These are phyloP conservation scores for Ophiognomonia clavigignenti-juglandacearum DNA, from an alignment of 2,329 filamentous ascomycete species.

Conservation along the genomic window DNA sequence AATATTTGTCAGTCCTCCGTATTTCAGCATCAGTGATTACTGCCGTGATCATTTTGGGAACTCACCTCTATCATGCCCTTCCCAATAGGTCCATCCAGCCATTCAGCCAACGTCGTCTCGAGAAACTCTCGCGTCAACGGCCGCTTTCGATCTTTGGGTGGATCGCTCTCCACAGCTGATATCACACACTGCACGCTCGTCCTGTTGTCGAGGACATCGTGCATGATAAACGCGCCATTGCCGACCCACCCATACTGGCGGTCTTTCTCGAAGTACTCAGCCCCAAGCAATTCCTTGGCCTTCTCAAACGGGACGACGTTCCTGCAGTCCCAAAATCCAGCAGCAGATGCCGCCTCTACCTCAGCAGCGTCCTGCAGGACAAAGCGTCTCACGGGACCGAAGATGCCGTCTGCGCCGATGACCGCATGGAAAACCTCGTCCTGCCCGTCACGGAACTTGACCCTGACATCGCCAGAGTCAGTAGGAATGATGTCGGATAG, in stretches of 20 bases:
- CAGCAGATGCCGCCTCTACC: constrained; percentile 5
- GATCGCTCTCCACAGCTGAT: constrained; percentile 15
- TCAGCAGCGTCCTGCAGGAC: constrained; percentile 14
- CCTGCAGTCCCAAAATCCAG: constrained; percentile 17
- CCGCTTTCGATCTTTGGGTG: constrained; percentile 10
- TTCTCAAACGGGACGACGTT: constrained; percentile 17
- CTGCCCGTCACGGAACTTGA: constrained; percentile 18
- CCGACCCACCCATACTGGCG: constrained; percentile 18
- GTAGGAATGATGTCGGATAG: constrained; percentile 8
- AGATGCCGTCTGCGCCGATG: constrained; percentile 22
- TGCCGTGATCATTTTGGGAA: neutral
- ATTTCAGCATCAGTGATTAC: neutral
- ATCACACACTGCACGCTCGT: constrained; percentile 18
- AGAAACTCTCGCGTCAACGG: constrained; percentile 10
- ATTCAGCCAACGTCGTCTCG: constrained; percentile 8
- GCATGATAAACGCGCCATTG: constrained; percentile 16
- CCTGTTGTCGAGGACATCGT: constrained; percentile 16
- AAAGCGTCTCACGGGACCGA: constrained; percentile 17
- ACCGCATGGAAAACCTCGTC: constrained; percentile 16
- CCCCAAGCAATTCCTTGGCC: constrained; percentile 10
- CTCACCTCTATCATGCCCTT: constrained; percentile 13
- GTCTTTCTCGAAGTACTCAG: constrained; percentile 14
- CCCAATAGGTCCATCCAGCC: constrained; percentile 7
- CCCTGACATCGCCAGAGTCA: neutral
- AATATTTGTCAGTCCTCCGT: neutral